Base-by-base conservation (phyloP, 2,329 filamentous ascomycete genomes). In the Zymoseptoria crescenta region DNA sequence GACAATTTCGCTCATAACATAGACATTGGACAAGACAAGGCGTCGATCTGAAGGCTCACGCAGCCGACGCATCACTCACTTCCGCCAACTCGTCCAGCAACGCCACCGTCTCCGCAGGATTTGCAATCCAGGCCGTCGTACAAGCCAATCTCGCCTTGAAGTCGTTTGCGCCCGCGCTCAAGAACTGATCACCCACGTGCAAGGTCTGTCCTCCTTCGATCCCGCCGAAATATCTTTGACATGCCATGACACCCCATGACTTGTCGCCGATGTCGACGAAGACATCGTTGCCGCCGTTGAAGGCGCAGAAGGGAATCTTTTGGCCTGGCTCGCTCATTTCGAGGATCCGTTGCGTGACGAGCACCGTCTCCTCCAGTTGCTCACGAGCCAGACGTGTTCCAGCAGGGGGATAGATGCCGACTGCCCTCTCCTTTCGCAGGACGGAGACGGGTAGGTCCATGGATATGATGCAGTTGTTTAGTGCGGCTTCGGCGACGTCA, bases 201-300 rank as follows among this genome's bases (percentile, higher is more conserved):
- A 99, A 79, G 8, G 92, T 96, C 69, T 88, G 88, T 64, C 87
- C 84, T 3, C 86, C 88, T 54, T 82, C 80, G 66, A 96, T 83
- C 1, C 80, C 84, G 3, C 88, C 88, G 72, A 96, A 96, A 79
- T 91, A 96, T 59, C 87, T 83, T 77, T 99, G 94, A 72, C 92
- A 96, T 3, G 92, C 91, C 35, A 89, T 82, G 2, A 99, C 94
- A 64, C 94, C 94, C 88, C 92, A 96, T 56, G 87, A 91, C 77
- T 99, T 99, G 77, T 99, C 94, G 58, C 94, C 94, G 70, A 99
- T 96, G 73, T 99, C 94, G 56, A 99, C 92, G 75, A 99, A 99
- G 49, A 97, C 91, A 73, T 99, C 94, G 62, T 94, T 93, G 9
- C 94, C 94, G 56, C 93, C 94, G 74, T 99, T 99, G 79, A 99